These are phyloP conservation scores for Moesziomyces sp. DNA, from an alignment of 1,284 basidiomycete genomes.

Conservation along the genomic window DNA sequence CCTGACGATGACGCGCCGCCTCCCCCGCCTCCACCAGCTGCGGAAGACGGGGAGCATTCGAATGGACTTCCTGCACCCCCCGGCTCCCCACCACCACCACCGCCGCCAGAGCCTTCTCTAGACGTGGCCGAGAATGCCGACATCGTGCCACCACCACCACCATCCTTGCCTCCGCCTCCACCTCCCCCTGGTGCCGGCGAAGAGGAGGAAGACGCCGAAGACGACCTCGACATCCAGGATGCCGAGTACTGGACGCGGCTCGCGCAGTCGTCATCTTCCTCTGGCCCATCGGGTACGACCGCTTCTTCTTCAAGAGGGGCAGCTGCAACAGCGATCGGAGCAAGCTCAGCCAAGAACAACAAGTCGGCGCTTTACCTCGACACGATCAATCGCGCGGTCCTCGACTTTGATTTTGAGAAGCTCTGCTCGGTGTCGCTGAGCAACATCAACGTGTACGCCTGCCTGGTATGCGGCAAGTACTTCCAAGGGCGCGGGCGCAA, in stretches of 20 bases:
- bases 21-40: slow-evolving; percentile 12
- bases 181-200: slow-evolving; percentile 8
- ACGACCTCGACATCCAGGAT: slow-evolving; percentile 38
- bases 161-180: slow-evolving; percentile 26
- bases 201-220: slow-evolving; percentile 19
- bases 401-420: slow-evolving; percentile 99
- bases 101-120: slow-evolving; percentile 25
- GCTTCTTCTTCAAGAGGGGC: neutral
- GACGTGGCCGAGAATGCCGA: slow-evolving; percentile 23
- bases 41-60: slow-evolving; percentile 6
- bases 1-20: neutral
- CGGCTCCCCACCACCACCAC: slow-evolving; percentile 38
- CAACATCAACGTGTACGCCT: slow-evolving; percentile 97
- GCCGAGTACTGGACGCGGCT: slow-evolving; percentile 58
- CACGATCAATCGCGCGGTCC: slow-evolving; percentile 73
- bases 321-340: slow-evolving; percentile 50
- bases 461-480: slow-evolving; percentile 97
- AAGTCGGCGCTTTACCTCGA: slow-evolving; percentile 91
- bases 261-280: slow-evolving; percentile 31
- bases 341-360: slow-evolving; percentile 70
- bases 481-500: slow-evolving; percentile 94
- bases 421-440: slow-evolving; percentile 94
- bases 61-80: slow-evolving; percentile 14
- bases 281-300: neutral
- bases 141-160: slow-evolving; percentile 32